Evolutionary conservation across 2,329 filamentous ascomycete genomes (phyloP), one percentile per base, ranked within the genome.

Genomic region (Aspergillus pseudoterreus): DNA sequence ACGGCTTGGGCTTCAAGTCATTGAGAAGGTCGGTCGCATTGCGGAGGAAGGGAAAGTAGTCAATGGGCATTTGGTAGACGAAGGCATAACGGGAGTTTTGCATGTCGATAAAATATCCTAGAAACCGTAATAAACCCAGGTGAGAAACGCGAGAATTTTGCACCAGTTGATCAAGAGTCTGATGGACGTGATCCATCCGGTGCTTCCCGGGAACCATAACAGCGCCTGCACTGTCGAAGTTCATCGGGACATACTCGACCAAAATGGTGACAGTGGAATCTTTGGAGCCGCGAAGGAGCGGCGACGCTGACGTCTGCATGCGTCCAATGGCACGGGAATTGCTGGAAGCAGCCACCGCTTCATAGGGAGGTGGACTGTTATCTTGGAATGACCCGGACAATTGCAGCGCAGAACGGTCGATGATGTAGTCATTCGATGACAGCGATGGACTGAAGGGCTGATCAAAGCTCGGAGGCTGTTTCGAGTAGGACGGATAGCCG

Each of bases 51-150:
- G 69, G 66, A 57, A 78, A 74, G 51, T 75, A 70, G 49, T 72
- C 65, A 19, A 77, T 72, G 6, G 81, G 81, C 52, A 84, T 74
- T 57, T 83, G 80, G 53, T 83, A 85, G 12, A 85, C 76, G 45
- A 85, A 75, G 6, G 80, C 82, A 61, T 82, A 82, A 1, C 82
- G 79, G 43, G 81, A 77, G 49, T 74, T 74, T 2, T 75, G 72
- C 61, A 82, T 79, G 64, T 85, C 82, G 52, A 83, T 60, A 50
- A 68, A 82, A 61, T 82, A 84, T 2, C 75, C 75, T 8, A 78
- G 56, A 46, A 78, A 74, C 47, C 68, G 70, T 55, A 78, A 58
- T 21, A 74, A 57, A 12, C 70, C 71, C 32, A 74, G 62, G 46
- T 74, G 73, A 9, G 69, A 71, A 14, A 74, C 69, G 33, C 69